Conservation (phyloP, 257 asterid species). For the Nicotiana paniculata region DNA sequence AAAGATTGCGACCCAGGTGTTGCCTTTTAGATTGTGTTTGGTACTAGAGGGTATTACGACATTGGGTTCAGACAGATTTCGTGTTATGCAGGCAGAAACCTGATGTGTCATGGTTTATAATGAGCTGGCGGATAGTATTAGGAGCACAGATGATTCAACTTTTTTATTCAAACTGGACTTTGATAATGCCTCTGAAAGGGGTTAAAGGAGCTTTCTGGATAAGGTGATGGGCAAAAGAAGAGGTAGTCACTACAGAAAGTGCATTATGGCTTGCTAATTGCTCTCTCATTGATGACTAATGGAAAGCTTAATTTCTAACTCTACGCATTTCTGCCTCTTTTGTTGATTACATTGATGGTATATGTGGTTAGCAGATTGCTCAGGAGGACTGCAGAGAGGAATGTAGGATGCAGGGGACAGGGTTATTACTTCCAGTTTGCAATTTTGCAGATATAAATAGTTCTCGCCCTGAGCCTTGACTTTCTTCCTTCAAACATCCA, state of each 20-base stretch:
- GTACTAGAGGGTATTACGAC: neutral
- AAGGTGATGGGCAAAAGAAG: neutral
- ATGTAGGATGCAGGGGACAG: neutral
- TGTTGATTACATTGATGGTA: neutral
- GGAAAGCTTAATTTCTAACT: neutral
- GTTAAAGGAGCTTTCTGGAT: neutral
- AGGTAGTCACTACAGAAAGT: neutral
- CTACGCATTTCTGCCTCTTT: neutral
- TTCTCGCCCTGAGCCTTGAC: neutral
- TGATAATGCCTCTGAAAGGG: neutral
- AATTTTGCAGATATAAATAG: neutral
- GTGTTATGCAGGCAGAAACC: neutral
- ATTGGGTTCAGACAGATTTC: neutral
- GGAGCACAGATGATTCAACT: neutral
- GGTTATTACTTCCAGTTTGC: neutral
- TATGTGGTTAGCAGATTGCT: neutral
- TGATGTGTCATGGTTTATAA: neutral
- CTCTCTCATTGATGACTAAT: neutral
- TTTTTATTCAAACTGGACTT: neutral
- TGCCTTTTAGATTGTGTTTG: neutral
- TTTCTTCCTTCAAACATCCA: neutral
- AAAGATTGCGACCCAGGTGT: neutral
- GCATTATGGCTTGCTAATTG: neutral
- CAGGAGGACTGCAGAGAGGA: neutral
- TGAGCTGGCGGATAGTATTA: neutral